Evolutionary conservation across 495 filamentous ascomycete genomes (phyloP).

Genomic region (Gamarada debralockiae): DNA sequence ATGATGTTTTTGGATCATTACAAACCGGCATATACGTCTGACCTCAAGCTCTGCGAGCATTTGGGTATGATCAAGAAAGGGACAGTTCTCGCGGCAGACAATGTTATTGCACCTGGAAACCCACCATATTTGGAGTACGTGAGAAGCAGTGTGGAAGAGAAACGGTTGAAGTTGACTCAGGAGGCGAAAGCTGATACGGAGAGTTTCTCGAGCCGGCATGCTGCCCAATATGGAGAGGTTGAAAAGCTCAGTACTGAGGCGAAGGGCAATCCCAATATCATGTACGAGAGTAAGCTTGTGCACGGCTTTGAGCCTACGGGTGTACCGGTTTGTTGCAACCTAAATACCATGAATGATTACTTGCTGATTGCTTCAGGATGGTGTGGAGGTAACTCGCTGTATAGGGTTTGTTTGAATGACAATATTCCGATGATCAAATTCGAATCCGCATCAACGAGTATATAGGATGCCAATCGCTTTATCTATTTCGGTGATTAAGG

Average conservation of each 20-base stretch:
- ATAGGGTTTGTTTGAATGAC: too few relatives aligned
- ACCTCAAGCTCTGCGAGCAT: not conserved
- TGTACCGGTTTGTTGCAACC: too few relatives aligned
- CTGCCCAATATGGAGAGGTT: not conserved
- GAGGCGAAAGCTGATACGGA: not conserved
- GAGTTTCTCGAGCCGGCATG: not conserved
- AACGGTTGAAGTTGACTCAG: not conserved
- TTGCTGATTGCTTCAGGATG: too few relatives aligned
- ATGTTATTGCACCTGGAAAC: not conserved
- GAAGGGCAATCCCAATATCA: not conserved
- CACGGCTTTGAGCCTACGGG: too few relatives aligned
- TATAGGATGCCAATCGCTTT: too few relatives aligned
- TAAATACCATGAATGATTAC: too few relatives aligned
- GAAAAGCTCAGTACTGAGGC: not conserved
- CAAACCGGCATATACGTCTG: not conserved
- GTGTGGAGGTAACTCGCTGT: too few relatives aligned
- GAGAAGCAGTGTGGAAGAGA: not conserved
- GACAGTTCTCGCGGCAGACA: not conserved
- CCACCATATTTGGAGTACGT: not conserved
- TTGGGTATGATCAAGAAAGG: not conserved
- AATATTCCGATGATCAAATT: too few relatives aligned
- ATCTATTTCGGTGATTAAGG: too few relatives aligned
- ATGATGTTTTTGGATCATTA: slow-evolving; percentile 4
- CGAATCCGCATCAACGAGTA: too few relatives aligned
- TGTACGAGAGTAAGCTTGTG: not conserved